Conservation (phyloP, 345 rosid species). For the Camelina sativa region DNA sequence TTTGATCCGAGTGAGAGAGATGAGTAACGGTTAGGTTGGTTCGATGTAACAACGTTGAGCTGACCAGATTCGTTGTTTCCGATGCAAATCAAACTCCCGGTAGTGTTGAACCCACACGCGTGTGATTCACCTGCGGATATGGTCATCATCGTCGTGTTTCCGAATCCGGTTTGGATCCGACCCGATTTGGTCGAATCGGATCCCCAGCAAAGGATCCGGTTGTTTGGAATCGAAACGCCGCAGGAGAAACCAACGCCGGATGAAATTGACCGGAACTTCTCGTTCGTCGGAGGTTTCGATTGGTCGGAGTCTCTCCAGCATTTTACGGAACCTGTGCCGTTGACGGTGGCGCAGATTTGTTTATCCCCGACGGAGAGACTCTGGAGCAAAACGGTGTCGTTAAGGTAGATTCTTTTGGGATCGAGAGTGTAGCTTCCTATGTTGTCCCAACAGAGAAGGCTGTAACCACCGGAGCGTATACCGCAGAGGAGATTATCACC, state of each 20-base stretch:
- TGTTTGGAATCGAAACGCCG: constrained; percentile 51
- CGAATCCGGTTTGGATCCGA: constrained; percentile 55
- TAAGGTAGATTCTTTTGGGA: constrained; percentile 59
- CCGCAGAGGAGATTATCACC: constrained; percentile 69
- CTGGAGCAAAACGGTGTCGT: constrained; percentile 47
- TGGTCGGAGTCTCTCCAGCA: constrained; percentile 61
- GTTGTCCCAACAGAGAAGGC: constrained; percentile 71
- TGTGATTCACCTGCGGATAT: constrained; percentile 69
- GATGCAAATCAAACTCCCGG: constrained; percentile 61
- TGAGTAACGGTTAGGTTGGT: constrained; percentile 45
- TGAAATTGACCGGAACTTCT: constrained; percentile 52
- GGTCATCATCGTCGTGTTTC: constrained; percentile 54
- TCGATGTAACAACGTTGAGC: constrained; percentile 54
- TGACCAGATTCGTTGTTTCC: constrained; percentile 66
- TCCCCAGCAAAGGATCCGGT: constrained; percentile 64
- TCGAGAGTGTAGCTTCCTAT: constrained; percentile 18
- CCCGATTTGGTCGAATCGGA: constrained; percentile 26
- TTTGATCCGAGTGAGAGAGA: constrained; percentile 61
- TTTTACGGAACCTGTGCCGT: constrained; percentile 42
- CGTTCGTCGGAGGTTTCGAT: background rate
- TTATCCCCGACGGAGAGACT: constrained; percentile 62
- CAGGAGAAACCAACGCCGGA: constrained; percentile 79
- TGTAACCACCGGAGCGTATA: constrained; percentile 62
- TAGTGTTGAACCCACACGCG: constrained; percentile 69
- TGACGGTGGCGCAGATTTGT: constrained; percentile 69